phyloP scores from a whole-genome alignment of 2,329 filamentous ascomycete species.

The Pseudogymnoascus sp. region DNA sequence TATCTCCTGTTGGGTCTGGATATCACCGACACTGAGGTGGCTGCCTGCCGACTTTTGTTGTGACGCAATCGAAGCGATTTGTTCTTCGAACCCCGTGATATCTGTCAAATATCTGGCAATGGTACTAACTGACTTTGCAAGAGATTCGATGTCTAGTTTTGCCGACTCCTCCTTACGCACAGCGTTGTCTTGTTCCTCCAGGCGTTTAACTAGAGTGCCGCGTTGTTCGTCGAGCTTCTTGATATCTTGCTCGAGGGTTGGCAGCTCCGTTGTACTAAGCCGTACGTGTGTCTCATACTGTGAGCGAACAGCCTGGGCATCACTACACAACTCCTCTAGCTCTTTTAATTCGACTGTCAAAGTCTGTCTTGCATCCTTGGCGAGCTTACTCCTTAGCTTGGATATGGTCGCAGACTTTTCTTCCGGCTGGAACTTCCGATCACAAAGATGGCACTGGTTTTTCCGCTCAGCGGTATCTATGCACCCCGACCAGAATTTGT shows the following conservation, averaged over 20 bases:
- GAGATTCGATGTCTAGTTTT: conserved; percentile 65
- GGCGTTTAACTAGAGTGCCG: conserved; percentile 48
- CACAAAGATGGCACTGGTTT: conserved; percentile 71
- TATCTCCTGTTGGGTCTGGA: conserved; percentile 66
- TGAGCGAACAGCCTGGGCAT: conserved; percentile 54
- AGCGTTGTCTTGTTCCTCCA: conserved; percentile 61
- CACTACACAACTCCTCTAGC: conserved; percentile 44
- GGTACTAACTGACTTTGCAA: conserved; percentile 67
- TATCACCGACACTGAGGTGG: conserved; percentile 67
- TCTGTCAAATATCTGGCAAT: conserved; percentile 69
- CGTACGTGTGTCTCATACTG: conserved; percentile 70
- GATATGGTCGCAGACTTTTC: conserved; percentile 58
- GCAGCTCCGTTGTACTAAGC: conserved; percentile 61
- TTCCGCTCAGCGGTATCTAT: conserved; percentile 58
- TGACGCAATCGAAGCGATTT: conserved; percentile 67
- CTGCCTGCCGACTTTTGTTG: conserved; percentile 64
- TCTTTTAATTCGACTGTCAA: conserved; percentile 54
- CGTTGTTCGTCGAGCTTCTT: conserved; percentile 55
- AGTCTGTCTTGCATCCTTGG: conserved; percentile 55
- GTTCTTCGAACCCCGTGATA: conserved; percentile 60
- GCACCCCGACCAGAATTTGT: conserved; percentile 65
- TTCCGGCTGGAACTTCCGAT: conserved; percentile 57
- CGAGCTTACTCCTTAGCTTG: conserved; percentile 57
- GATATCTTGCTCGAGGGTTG: conserved; percentile 57
- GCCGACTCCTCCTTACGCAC: conserved; percentile 58